phyloP scores from a whole-genome alignment of 768 basidiomycete genomes.

The Steccherinum ochraceum region DNA sequence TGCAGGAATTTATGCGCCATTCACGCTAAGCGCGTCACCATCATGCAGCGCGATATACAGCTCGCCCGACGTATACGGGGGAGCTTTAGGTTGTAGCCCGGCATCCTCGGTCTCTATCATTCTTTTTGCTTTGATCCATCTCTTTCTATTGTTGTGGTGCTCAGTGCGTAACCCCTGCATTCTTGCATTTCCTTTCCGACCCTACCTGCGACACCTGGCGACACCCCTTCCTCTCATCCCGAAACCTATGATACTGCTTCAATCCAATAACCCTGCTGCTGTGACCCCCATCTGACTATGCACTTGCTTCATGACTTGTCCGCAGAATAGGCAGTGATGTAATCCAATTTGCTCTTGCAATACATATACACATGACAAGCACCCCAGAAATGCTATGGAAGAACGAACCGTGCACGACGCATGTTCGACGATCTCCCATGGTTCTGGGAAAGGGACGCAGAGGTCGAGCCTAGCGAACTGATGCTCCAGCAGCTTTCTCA shows the following conservation, averaged over 20 bases:
- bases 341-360: constrained; percentile 1
- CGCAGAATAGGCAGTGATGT: not conserved
- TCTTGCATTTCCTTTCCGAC: not conserved
- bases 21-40: constrained; percentile 95
- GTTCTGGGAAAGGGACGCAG: no score
- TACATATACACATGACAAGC: constrained; percentile 4
- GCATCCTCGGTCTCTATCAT: not conserved
- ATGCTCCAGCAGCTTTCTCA: no score
- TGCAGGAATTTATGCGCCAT: constrained; percentile 90
- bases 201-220: not conserved
- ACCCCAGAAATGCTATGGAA: constrained; percentile 1
- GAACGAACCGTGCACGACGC: not conserved
- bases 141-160: no score
- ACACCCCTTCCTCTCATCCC: not conserved
- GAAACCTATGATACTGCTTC: not conserved
- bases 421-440: not conserved
- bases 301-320: not conserved
- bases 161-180: not conserved
- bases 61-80: constrained; percentile 94
- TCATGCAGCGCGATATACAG: constrained; percentile 97
- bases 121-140: no score
- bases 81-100: not conserved
- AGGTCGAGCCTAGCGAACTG: no score
- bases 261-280: not conserved
- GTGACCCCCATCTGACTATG: not conserved